phyloP scores from a whole-genome alignment of 148 eudicot genomes.

The Camellia lanceoleosa region DNA sequence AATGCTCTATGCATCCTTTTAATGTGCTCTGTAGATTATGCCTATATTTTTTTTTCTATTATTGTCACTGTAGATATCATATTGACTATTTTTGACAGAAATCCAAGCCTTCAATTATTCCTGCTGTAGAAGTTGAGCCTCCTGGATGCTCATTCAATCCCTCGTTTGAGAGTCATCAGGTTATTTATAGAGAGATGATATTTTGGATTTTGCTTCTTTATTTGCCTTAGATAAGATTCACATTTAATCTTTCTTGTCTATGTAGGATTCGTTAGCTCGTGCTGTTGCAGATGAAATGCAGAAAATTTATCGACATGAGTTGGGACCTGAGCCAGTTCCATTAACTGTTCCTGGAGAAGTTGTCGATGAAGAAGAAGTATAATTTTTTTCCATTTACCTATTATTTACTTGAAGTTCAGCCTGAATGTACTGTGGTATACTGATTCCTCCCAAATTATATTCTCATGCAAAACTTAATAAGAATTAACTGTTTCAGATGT shows the following conservation, averaged over 20 bases:
- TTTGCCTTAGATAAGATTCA: neutral
- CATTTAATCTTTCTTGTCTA: neutral
- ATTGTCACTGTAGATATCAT: neutral
- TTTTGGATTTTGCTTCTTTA: neutral
- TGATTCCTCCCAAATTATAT: neutral
- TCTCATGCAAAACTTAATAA: slow-evolving; percentile 2
- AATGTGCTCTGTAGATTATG: neutral
- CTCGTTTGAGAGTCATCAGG: slow-evolving; percentile 79
- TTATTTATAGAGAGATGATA: slow-evolving; percentile 17
- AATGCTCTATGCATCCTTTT: neutral
- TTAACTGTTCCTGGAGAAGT: slow-evolving; percentile 60
- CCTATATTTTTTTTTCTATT: neutral
- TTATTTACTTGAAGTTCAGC: neutral
- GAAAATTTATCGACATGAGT: slow-evolving; percentile 66
- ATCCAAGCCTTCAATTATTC: slow-evolving; percentile 54
- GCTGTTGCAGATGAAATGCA: slow-evolving; percentile 98
- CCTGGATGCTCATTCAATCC: slow-evolving; percentile 95
- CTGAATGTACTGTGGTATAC: neutral
- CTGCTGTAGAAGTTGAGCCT: slow-evolving; percentile 91
- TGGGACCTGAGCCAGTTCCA: slow-evolving; percentile 89
- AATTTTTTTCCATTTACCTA: slow-evolving; percentile 8
- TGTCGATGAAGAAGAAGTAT: slow-evolving; percentile 80
- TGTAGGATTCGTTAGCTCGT: slow-evolving; percentile 77
- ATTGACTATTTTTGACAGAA: slow-evolving; percentile 33
- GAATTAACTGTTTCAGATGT: slow-evolving; percentile 46